Base-by-base conservation (phyloP, 2,329 filamentous ascomycete species). In the Cercospora canescens region DNA sequence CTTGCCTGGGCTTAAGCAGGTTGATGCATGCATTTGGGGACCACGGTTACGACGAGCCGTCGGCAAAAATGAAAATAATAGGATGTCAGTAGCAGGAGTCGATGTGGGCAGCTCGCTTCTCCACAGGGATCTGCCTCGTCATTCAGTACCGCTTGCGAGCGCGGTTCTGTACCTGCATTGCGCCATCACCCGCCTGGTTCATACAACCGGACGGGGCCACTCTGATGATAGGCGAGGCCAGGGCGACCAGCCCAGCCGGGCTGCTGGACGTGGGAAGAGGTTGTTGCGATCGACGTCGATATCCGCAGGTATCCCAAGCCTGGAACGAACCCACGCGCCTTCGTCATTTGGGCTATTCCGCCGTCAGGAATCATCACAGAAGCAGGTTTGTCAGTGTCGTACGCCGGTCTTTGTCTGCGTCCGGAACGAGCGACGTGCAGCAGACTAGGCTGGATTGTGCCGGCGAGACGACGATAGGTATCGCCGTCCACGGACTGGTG, bases 101-200 rank as follows among this genome's bases (percentile, higher is more conserved):
- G 52, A 28, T 48, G 54, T 30, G 30, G 34, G 52, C 16, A 9
- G 39, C 37, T 52, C 59, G 60, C 34, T 30, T 63, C 35, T 60
- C 26, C 34, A 45, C 56, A 67, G 63, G 68, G 61, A 63, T 60
- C 58, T 52, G 56, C 8, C 21, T 50, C 54, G 57, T 62, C 68
- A 68, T 65, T 68, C 66, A 68, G 64, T 68, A 68, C 68, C 68
- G 55, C 56, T 32, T 16, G 45, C 18, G n/a, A 50, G 39, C 11
- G 35, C 62, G 50, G 28, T 62, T 37, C 59, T 52, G 66, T 70
- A 67, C 68, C 68, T 70, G 68, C 68, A 65, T 66, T 34, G 12
- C 39, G 55, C 26, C 14, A 64, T 63, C 64, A 62, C 39, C 62
- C 39, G 57, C 62, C 62, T 65, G 68, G 66, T 60, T 65, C 58